phyloP scores from a whole-genome alignment of 2,329 filamentous ascomycete genomes.

The Fusarium kyushuense region DNA sequence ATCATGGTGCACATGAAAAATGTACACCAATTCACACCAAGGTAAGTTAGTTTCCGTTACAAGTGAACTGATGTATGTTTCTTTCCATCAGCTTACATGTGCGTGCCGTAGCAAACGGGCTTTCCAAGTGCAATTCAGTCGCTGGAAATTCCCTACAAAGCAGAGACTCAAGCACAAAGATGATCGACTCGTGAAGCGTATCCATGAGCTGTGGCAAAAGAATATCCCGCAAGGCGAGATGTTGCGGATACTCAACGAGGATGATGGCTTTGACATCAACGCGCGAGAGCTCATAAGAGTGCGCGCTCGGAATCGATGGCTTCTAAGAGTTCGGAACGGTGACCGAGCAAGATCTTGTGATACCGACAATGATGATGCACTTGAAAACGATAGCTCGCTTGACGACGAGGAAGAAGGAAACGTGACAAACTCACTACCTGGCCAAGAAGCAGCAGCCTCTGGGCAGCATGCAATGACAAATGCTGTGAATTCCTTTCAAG shows the following conservation, averaged over 20 bases:
- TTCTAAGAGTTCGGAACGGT: slow-evolving; percentile 71
- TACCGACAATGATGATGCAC: slow-evolving; percentile 19
- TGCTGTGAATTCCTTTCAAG: background rate
- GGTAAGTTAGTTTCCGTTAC: slow-evolving; percentile 47
- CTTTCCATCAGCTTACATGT: slow-evolving; percentile 19
- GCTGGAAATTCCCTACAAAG: slow-evolving; percentile 83
- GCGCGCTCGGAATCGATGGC: slow-evolving; percentile 75
- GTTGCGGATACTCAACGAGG: slow-evolving; percentile 74
- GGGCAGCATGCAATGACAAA: slow-evolving; percentile 2
- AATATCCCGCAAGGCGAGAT: slow-evolving; percentile 81
- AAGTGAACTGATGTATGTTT: background rate
- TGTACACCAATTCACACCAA: slow-evolving; percentile 75
- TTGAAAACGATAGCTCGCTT: slow-evolving; percentile 16
- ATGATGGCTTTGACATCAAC: slow-evolving; percentile 78
- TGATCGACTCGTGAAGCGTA: slow-evolving; percentile 71
- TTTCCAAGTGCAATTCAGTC: slow-evolving; percentile 80
- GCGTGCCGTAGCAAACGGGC: slow-evolving; percentile 72
- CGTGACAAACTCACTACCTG: slow-evolving; percentile 11
- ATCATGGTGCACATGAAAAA: slow-evolving; percentile 78
- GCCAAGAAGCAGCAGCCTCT: slow-evolving; percentile 7
- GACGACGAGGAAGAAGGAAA: slow-evolving; percentile 24
- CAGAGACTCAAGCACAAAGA: slow-evolving; percentile 80
- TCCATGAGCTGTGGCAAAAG: slow-evolving; percentile 82
- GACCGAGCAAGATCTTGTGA: slow-evolving; percentile 58
- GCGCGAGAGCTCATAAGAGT: slow-evolving; percentile 77